Evolutionary conservation across 2,329 filamentous ascomycete species (phyloP).

Genomic region (Lecanicillium sp.): DNA sequence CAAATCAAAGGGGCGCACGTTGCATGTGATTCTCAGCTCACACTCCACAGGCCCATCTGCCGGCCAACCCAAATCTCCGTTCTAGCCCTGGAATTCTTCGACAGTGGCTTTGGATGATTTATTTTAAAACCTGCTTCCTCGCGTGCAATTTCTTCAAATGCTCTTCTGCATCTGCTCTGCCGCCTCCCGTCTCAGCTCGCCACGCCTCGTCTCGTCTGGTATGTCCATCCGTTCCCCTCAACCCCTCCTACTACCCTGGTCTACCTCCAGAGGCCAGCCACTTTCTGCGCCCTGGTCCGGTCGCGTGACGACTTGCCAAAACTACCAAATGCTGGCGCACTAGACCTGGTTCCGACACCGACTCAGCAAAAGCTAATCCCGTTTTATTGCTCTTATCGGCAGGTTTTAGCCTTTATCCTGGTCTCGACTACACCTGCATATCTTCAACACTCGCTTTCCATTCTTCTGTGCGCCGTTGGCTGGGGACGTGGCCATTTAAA

Average conservation of each 20-base stretch:
- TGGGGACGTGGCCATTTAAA: slow-evolving; percentile 7
- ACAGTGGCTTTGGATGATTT: background rate
- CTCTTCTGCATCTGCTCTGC: background rate
- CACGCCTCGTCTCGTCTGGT: background rate
- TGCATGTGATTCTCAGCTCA: slow-evolving; percentile 12
- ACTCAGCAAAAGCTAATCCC: slow-evolving; percentile 3
- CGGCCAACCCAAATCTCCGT: slow-evolving; percentile 5
- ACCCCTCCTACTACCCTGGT: background rate
- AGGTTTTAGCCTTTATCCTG: background rate
- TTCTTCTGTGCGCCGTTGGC: slow-evolving; percentile 2
- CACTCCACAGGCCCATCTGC: slow-evolving; percentile 9
- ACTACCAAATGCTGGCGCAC: slow-evolving; percentile 4
- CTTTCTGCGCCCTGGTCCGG: slow-evolving; percentile 4
- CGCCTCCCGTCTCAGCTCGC: too few species aligned
- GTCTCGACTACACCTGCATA: background rate
- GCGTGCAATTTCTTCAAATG: background rate
- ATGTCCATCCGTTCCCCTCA: background rate
- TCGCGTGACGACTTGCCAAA: slow-evolving; percentile 12
- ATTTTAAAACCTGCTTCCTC: background rate
- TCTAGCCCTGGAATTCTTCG: background rate
- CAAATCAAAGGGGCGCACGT: background rate
- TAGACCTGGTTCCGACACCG: slow-evolving; percentile 13
- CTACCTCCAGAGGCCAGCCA: background rate
- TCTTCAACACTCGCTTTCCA: background rate
- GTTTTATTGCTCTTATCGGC: slow-evolving; percentile 1